Conservation (phyloP, 1,284 basidiomycete species). For the Tremellales sp. region DNA sequence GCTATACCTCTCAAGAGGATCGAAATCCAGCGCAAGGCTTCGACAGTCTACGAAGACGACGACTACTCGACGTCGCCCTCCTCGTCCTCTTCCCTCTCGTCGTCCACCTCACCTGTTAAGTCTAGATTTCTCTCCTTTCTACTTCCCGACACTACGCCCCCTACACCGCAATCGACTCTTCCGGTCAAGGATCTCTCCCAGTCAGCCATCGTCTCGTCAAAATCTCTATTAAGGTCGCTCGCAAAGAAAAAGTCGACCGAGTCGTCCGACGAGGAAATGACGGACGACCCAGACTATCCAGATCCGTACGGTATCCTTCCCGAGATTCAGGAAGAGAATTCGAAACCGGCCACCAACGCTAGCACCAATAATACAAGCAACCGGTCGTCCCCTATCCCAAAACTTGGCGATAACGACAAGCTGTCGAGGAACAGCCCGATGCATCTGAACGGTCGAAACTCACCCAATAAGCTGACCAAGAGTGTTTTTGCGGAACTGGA, state of each 20-base stretch:
- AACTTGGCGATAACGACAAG: no score
- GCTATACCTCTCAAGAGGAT: slow-evolving; percentile 9
- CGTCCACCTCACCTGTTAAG: slow-evolving; percentile 2
- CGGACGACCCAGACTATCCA: slow-evolving; percentile 7
- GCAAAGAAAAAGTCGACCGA: slow-evolving; percentile 5
- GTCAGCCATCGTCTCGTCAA: not conserved
- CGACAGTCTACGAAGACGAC: slow-evolving; percentile 3
- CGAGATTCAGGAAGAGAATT: not conserved
- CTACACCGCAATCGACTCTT: not conserved
- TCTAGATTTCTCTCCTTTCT: slow-evolving; percentile 24
- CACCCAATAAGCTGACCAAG: no score
- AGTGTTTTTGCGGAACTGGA: no score
- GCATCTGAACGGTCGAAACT: no score
- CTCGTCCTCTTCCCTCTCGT: not conserved
- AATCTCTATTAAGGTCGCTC: slow-evolving; percentile 5
- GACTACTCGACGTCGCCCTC: not conserved
- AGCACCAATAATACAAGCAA: not conserved
- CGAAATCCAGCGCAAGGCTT: slow-evolving; percentile 10
- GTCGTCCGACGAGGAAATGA: slow-evolving; percentile 4
- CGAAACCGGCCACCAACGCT: not conserved
- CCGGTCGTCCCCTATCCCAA: not conserved
- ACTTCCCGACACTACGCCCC: slow-evolving; percentile 8
- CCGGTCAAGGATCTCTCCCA: not conserved
- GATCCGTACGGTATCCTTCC: slow-evolving; percentile 9
- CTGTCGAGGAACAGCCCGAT: no score